Evolutionary conservation across 2,329 filamentous ascomycete genomes (phyloP).

Genomic region (Rachicladosporium sp.): DNA sequence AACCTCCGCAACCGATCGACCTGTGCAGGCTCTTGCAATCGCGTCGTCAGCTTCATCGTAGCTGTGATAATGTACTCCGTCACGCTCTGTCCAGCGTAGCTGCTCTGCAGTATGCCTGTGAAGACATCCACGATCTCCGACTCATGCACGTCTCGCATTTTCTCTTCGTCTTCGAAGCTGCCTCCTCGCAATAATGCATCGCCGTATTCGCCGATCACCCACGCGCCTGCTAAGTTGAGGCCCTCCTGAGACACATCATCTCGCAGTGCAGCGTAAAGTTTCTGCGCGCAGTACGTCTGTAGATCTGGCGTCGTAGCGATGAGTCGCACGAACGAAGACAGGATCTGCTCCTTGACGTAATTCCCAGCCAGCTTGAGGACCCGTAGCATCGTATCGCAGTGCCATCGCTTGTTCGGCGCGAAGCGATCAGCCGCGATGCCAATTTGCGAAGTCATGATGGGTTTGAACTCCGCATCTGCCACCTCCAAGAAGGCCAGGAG

Average conservation of each 20-base stretch:
- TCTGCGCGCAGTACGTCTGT: conserved; percentile 93
- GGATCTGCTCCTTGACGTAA: conserved; percentile 93
- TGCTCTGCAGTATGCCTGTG: conserved; percentile 81
- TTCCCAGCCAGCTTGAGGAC: conserved; percentile 89
- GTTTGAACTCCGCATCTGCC: conserved; percentile 97
- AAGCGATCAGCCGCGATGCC: conserved; percentile 93
- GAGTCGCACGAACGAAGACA: conserved; percentile 90
- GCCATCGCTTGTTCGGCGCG: conserved; percentile 95
- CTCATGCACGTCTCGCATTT: conserved; percentile 72
- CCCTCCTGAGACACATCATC: conserved; percentile 98
- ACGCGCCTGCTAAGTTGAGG: conserved; percentile 80
- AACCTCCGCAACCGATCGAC: conserved; percentile 73
- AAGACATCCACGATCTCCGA: conserved; percentile 90
- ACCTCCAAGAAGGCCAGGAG: conserved; percentile 91
- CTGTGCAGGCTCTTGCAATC: conserved; percentile 69
- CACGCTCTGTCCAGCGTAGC: conserved; percentile 78
- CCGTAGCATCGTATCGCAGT: conserved; percentile 92
- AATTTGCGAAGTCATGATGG: conserved; percentile 95
- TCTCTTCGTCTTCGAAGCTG: conserved; percentile 86
- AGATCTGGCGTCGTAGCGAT: conserved; percentile 90
- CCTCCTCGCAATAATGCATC: conserved; percentile 80
- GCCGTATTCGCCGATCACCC: conserved; percentile 96
- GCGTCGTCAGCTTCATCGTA: conserved; percentile 85
- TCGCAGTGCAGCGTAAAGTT: conserved; percentile 79
- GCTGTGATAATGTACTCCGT: conserved; percentile 95